Conservation (phyloP, 805 yeast genomes). For the Barnettozyma vustinii region DNA sequence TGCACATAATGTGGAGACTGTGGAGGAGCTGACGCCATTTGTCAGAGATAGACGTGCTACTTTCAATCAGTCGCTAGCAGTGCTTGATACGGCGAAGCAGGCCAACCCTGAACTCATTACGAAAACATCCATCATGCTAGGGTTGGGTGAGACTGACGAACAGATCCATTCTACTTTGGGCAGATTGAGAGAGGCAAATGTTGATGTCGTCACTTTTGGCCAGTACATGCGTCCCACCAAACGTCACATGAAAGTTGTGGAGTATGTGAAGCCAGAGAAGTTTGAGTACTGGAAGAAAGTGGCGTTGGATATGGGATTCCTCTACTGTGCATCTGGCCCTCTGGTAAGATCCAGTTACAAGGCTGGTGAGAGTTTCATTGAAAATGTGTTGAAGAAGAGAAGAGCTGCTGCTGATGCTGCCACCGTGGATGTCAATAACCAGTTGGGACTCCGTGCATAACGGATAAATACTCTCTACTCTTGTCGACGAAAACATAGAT, state of each 20-base stretch:
- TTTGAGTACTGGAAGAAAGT: slow-evolving; percentile 88
- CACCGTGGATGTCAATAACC: background rate
- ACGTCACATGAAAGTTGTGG: slow-evolving; percentile 97
- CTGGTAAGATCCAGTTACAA: slow-evolving; percentile 93
- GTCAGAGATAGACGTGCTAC: slow-evolving; percentile 97
- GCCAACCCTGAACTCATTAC: slow-evolving; percentile 73
- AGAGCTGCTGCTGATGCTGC: slow-evolving; percentile 13
- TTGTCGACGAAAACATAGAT: too few relatives aligned
- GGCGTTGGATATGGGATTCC: slow-evolving; percentile 86
- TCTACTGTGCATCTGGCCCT: slow-evolving; percentile 97
- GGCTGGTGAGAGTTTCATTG: slow-evolving; percentile 97
- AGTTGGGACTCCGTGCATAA: background rate
- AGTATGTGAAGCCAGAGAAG: slow-evolving; percentile 88
- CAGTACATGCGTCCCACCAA: slow-evolving; percentile 99
- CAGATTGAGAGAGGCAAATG: slow-evolving; percentile 68
- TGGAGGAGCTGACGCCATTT: slow-evolving; percentile 89
- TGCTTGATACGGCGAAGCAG: slow-evolving; percentile 75
- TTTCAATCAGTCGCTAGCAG: slow-evolving; percentile 79
- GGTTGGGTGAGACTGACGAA: slow-evolving; percentile 93
- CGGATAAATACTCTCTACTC: background rate
- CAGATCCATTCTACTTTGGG: slow-evolving; percentile 71
- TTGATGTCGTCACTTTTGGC: slow-evolving; percentile 97
- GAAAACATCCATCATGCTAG: slow-evolving; percentile 93
- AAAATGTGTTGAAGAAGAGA: slow-evolving; percentile 82
- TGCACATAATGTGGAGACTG: slow-evolving; percentile 96